These are phyloP conservation scores for Cnidoscolus chayamansa DNA, from an alignment of 441 rosid species.

Conservation along the genomic window DNA sequence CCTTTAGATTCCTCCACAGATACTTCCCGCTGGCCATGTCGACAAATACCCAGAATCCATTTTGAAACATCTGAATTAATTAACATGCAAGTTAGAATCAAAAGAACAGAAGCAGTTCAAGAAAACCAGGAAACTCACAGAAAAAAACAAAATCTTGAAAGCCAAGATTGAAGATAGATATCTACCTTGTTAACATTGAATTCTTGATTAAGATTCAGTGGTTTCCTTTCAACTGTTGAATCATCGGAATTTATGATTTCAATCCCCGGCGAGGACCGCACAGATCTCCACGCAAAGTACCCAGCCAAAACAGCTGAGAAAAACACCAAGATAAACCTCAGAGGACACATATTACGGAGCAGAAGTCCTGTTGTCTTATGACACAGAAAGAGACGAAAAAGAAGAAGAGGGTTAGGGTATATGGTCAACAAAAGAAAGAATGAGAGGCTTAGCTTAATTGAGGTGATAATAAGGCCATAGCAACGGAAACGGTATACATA, in stretches of 20 bases:
- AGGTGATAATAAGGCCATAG: not conserved
- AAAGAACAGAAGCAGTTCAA: no score
- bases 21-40: constrained; percentile 96
- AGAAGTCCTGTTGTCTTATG: not conserved
- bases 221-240: constrained; percentile 29
- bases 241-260: constrained; percentile 32
- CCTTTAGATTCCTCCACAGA: constrained; percentile 75
- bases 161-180: constrained; percentile 14
- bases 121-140: not conserved
- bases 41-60: constrained; percentile 88
- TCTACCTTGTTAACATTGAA: constrained; percentile 60
- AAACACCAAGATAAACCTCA: constrained; percentile 76
- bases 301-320: constrained; percentile 82
- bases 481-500: not conserved
- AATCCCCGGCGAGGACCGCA: constrained; percentile 53
- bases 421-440: not conserved
- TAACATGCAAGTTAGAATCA: not conserved
- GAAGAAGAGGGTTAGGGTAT: not conserved
- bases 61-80: constrained; percentile 50
- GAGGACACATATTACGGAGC: constrained; percentile 57
- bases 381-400: not conserved
- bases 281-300: constrained; percentile 73
- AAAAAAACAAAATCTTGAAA: not conserved
- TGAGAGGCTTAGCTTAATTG: constrained; percentile 9
- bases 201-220: constrained; percentile 42